These are phyloP conservation scores for Hygrophorus pudorinus DNA, from an alignment of 768 basidiomycete species.

Conservation along the genomic window DNA sequence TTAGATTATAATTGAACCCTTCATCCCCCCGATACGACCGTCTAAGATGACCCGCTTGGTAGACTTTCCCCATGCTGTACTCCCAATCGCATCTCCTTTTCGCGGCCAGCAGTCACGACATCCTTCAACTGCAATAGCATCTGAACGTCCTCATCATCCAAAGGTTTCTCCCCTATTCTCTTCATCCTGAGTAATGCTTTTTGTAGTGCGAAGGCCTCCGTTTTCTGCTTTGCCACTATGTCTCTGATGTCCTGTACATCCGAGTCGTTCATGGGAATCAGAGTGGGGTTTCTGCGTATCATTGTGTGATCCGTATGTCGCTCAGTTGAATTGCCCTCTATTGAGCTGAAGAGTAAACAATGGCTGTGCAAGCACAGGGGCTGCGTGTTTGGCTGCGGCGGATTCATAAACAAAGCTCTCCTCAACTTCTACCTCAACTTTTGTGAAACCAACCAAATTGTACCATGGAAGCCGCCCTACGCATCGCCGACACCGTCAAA, in stretches of 20 bases:
- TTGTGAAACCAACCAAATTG: slow-evolving; percentile 4
- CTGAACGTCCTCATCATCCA: slow-evolving; percentile 19
- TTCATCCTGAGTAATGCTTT: slow-evolving; percentile 35
- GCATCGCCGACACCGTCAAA: slow-evolving; percentile 59
- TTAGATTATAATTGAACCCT: no score
- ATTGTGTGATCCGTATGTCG: slow-evolving; percentile 22
- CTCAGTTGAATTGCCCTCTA: background rate
- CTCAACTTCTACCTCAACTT: slow-evolving; percentile 9
- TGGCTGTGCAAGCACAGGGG: slow-evolving; percentile 6
- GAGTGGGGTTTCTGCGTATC: slow-evolving; percentile 71
- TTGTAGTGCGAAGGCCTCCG: slow-evolving; percentile 30
- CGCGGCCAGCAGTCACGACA: slow-evolving; percentile 13
- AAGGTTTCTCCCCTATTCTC: slow-evolving; percentile 32
- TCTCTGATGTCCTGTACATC: slow-evolving; percentile 76
- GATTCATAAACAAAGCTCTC: background rate
- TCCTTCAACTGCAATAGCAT: slow-evolving; percentile 23
- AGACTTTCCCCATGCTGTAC: slow-evolving; percentile 2
- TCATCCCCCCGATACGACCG: no score
- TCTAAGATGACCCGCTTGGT: background rate
- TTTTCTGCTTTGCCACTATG: slow-evolving; percentile 39
- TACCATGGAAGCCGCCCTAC: slow-evolving; percentile 57
- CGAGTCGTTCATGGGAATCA: slow-evolving; percentile 64
- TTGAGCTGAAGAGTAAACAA: slow-evolving; percentile 10
- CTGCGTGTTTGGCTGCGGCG: slow-evolving; percentile 9
- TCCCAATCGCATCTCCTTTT: slow-evolving; percentile 19